phyloP scores from a whole-genome alignment of 345 rosid genomes.

The Iberis pinnata region DNA sequence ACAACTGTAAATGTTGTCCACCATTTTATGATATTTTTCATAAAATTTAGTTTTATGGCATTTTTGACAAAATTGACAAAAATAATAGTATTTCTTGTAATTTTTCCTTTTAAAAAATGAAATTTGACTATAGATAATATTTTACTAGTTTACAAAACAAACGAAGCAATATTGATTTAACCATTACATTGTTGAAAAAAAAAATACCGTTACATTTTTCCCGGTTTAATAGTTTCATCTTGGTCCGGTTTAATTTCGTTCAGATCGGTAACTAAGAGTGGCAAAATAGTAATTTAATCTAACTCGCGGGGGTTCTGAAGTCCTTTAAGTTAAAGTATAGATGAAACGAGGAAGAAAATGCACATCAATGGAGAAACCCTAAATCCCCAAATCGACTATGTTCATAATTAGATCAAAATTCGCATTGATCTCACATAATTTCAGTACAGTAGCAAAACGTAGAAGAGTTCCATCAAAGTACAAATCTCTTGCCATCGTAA shows the following conservation, averaged over 20 bases:
- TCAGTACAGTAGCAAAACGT: constrained; percentile 22
- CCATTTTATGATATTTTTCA: too few species aligned
- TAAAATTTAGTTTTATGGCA: too few species aligned
- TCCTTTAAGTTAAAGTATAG: background rate
- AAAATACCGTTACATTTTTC: background rate
- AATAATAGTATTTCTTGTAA: too few species aligned
- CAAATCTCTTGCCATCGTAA: constrained; percentile 37
- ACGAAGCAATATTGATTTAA: too few species aligned
- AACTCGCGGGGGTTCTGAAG: background rate
- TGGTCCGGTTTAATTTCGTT: background rate
- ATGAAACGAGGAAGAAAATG: background rate
- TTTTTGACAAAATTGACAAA: too few species aligned
- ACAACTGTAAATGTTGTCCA: too few species aligned
- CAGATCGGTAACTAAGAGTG: background rate
- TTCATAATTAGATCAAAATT: constrained; percentile 15
- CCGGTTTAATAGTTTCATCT: background rate
- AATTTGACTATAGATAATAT: too few species aligned
- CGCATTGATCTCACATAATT: constrained; percentile 21
- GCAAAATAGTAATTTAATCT: background rate
- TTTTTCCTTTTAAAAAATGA: too few species aligned
- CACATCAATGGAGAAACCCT: constrained; percentile 18
- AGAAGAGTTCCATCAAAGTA: constrained; percentile 34
- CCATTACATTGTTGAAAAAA: too few species aligned
- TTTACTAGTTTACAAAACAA: too few species aligned
- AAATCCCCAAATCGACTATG: constrained; percentile 19